Percentiles rank a stretch among this genome's conserved stretches.
These are phyloP conservation scores for Cetraspora pellucida DNA, from an alignment of 192 early-diverging fungal genomes.

Conservation along the genomic window DNA sequence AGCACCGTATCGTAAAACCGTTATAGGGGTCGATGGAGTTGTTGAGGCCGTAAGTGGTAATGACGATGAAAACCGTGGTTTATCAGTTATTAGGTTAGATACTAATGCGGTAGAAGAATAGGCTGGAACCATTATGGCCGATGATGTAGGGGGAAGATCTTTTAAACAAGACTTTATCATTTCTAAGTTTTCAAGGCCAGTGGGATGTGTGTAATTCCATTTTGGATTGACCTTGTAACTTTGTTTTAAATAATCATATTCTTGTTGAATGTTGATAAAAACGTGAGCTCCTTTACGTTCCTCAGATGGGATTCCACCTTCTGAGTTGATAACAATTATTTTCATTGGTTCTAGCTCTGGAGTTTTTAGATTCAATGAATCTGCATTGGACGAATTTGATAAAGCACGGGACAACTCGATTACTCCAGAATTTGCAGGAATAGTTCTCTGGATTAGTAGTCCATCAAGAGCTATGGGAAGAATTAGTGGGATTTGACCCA, in stretches of 20 bases:
- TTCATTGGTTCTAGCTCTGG: slow-evolving; percentile 52
- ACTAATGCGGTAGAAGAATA: slow-evolving; percentile 57
- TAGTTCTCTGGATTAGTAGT: slow-evolving; percentile 43
- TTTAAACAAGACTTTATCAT: slow-evolving; percentile 69
- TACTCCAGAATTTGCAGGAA: slow-evolving; percentile 56
- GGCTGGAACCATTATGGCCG: slow-evolving; percentile 71
- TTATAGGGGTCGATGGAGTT: slow-evolving; percentile 51
- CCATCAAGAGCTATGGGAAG: slow-evolving; percentile 48
- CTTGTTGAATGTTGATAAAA: slow-evolving; percentile 83
- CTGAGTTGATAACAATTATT: slow-evolving; percentile 69
- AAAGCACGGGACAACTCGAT: slow-evolving; percentile 51
- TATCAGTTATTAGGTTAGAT: slow-evolving; percentile 77
- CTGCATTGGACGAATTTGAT: slow-evolving; percentile 28
- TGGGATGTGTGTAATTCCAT: slow-evolving; percentile 42
- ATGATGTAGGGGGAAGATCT: slow-evolving; percentile 72
- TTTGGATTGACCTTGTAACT: slow-evolving; percentile 38
- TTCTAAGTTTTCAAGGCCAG: slow-evolving; percentile 52
- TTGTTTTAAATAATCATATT: slow-evolving; percentile 59
- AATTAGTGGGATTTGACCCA: slow-evolving; percentile 68
- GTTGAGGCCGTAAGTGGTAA: slow-evolving; percentile 37
- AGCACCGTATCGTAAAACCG: slow-evolving; percentile 79
- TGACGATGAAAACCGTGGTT: slow-evolving; percentile 68
- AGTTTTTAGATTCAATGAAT: slow-evolving; percentile 5
- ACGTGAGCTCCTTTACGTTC: slow-evolving; percentile 58
- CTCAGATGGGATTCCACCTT: slow-evolving; percentile 66